These are phyloP conservation scores for Venturia effusa DNA, from an alignment of 2,329 filamentous ascomycete genomes.

Conservation along the genomic window DNA sequence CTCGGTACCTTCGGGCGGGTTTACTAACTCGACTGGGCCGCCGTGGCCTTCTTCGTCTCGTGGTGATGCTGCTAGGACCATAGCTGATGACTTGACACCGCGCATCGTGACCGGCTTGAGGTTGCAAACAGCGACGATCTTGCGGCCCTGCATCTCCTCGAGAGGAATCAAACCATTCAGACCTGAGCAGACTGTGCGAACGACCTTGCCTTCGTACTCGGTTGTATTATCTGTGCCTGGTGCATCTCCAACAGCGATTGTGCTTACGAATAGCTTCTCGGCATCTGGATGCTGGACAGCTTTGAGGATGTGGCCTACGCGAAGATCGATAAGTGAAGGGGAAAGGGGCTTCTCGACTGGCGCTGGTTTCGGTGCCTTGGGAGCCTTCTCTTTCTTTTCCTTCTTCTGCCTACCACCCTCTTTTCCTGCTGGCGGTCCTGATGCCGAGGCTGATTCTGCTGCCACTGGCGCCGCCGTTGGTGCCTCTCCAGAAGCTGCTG, in stretches of 20 bases:
- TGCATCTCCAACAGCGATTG: constrained; percentile 85
- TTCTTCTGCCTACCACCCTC: constrained; percentile 52
- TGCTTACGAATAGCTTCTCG: constrained; percentile 90
- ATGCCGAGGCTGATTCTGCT: constrained; percentile 27
- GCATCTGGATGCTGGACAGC: constrained; percentile 92
- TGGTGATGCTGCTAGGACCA: constrained; percentile 95
- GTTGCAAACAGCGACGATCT: constrained; percentile 93
- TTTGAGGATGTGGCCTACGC: constrained; percentile 95
- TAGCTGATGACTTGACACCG: constrained; percentile 68
- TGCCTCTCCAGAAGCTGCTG: constrained; percentile 39
- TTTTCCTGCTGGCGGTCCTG: constrained; percentile 26
- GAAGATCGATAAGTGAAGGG: constrained; percentile 81
- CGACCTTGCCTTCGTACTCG: constrained; percentile 83
- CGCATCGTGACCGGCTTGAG: constrained; percentile 99
- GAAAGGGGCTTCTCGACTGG: constrained; percentile 65
- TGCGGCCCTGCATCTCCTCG: constrained; percentile 92
- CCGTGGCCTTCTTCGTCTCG: constrained; percentile 71
- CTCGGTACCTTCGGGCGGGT: constrained; percentile 63
- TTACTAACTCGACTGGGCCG: constrained; percentile 85
- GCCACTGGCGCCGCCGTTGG: constrained; percentile 36
- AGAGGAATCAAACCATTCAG: constrained; percentile 87
- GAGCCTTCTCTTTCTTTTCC: constrained; percentile 83
- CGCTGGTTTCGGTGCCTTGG: constrained; percentile 53
- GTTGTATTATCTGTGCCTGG: constrained; percentile 78
- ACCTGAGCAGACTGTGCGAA: constrained; percentile 92